Evolutionary conservation across 768 basidiomycete species (phyloP), one percentile per base, ranked within the genome.

Genomic region (Albatrellus ellisii): DNA sequence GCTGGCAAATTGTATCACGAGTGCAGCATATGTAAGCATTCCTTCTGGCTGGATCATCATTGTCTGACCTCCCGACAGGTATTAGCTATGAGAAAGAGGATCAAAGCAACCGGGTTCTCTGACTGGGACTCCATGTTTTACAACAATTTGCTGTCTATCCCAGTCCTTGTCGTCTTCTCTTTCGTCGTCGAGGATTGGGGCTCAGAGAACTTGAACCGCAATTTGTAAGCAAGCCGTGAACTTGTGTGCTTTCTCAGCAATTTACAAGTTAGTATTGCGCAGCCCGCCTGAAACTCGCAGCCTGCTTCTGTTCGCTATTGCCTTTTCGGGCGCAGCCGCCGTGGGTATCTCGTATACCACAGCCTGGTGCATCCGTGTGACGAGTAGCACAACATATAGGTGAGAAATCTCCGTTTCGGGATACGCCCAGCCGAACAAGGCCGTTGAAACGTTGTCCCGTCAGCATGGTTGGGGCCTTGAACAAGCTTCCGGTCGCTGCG

Each of bases 111-210:
- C 12, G 88, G 88, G 15, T 97, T 98, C 65, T 79, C 90, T 37
- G 94, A 99, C 55, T 95, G 91, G 92, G 94, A 97, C 56, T 81
- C 91, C 10, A 97, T 97, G 91, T 94, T 89, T 65, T 98, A 98
- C 68, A 95, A 94, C 66, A 99, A 98, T 60, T 58, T 97, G 34
- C 65, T 98, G 39, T 94, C 89, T 15, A 92, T 98, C 52, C 95
- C 95, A 4, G 78, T 97, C 28, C 66, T 99, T 33, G 69, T 72
- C 42, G 53, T 88, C 39, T 88, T 81, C 55, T 95, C 92, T 7
- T 50, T 98, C 49, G 50, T 89, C 36, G 61, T 82, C 24, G 95
- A 99, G 62, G 78, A 95, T 57, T 99, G 95, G 95, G 73, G 80
- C 26, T 64, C 66, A 7, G 79, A 73, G 36, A 91, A 79, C 56